phyloP scores from a whole-genome alignment of 805 yeast species.

The Candida chauliodis region DNA sequence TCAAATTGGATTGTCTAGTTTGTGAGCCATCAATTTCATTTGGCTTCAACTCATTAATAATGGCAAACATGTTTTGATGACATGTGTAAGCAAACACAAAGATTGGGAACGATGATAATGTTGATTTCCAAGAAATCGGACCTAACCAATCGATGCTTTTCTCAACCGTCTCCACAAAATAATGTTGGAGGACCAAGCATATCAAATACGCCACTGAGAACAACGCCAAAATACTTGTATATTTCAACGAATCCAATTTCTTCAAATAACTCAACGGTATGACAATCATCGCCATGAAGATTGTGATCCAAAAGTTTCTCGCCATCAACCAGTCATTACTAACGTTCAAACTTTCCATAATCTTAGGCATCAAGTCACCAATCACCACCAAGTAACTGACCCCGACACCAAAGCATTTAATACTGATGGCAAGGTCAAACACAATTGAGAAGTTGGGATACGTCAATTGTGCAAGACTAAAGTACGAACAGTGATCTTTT shows the following conservation, averaged over 20 bases:
- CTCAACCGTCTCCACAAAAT: slow-evolving; percentile 23
- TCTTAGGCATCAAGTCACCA: slow-evolving; percentile 72
- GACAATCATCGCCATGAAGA: slow-evolving; percentile 48
- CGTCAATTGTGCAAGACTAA: slow-evolving; percentile 51
- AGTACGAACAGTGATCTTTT: slow-evolving; percentile 39
- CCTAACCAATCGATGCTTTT: slow-evolving; percentile 30
- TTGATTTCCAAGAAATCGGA: slow-evolving; percentile 36
- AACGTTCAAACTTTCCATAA: slow-evolving; percentile 37
- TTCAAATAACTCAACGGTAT: slow-evolving; percentile 63
- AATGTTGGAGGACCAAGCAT: slow-evolving; percentile 51
- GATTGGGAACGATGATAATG: slow-evolving; percentile 64
- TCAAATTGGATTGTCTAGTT: slow-evolving; percentile 46
- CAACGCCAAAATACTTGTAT: slow-evolving; percentile 68
- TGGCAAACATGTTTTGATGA: slow-evolving; percentile 76
- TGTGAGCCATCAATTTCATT: slow-evolving; percentile 32
- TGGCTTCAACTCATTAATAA: slow-evolving; percentile 61
- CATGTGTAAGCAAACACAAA: slow-evolving; percentile 80
- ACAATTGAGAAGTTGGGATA: slow-evolving; percentile 66
- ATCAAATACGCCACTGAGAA: slow-evolving; percentile 63
- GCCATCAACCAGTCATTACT: slow-evolving; percentile 19
- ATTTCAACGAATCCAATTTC: slow-evolving; percentile 64
- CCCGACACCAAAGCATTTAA: slow-evolving; percentile 79
- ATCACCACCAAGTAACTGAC: slow-evolving; percentile 68
- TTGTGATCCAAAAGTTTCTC: slow-evolving; percentile 53
- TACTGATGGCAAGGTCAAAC: slow-evolving; percentile 72